Evolutionary conservation across 2,329 filamentous ascomycete species (phyloP).

Genomic region (Ceratocystis cacaofunesta): DNA sequence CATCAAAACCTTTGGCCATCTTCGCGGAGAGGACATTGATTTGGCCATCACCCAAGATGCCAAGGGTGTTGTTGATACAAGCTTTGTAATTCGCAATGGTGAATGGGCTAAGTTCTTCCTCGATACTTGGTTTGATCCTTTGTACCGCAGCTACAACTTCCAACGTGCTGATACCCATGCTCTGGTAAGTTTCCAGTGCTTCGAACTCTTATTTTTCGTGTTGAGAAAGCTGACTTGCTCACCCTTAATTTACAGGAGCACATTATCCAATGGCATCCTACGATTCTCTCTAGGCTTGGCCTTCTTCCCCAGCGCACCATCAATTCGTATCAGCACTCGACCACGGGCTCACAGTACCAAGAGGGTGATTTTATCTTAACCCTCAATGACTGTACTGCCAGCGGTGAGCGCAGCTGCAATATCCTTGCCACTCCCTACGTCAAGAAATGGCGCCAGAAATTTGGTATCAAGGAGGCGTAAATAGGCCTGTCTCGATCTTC

Average conservation of each 20-base stretch:
- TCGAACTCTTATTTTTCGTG: neutral
- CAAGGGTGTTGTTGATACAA: slow-evolving; percentile 60
- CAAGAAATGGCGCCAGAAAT: slow-evolving; percentile 32
- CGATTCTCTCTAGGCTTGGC: slow-evolving; percentile 76
- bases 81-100: slow-evolving; percentile 66
- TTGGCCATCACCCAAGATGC: slow-evolving; percentile 74
- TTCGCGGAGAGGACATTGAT: slow-evolving; percentile 65
- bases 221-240: neutral
- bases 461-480: slow-evolving; percentile 29
- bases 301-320: slow-evolving; percentile 74
- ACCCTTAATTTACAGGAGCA: slow-evolving; percentile 46
- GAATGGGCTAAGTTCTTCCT: slow-evolving; percentile 89
- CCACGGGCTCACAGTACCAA: slow-evolving; percentile 51
- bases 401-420: slow-evolving; percentile 48
- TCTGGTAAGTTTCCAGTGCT: slow-evolving; percentile 42
- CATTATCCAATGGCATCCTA: slow-evolving; percentile 92
- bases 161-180: slow-evolving; percentile 88
- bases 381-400: slow-evolving; percentile 56
- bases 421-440: slow-evolving; percentile 47
- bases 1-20: slow-evolving; percentile 79
- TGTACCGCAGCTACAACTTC: slow-evolving; percentile 91
- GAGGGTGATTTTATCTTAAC: slow-evolving; percentile 75
- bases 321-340: slow-evolving; percentile 56
- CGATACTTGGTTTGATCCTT: slow-evolving; percentile 89
- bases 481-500: neutral